These are phyloP conservation scores for Fraxinus sp. DNA, from an alignment of 305 asterid genomes.

Conservation along the genomic window DNA sequence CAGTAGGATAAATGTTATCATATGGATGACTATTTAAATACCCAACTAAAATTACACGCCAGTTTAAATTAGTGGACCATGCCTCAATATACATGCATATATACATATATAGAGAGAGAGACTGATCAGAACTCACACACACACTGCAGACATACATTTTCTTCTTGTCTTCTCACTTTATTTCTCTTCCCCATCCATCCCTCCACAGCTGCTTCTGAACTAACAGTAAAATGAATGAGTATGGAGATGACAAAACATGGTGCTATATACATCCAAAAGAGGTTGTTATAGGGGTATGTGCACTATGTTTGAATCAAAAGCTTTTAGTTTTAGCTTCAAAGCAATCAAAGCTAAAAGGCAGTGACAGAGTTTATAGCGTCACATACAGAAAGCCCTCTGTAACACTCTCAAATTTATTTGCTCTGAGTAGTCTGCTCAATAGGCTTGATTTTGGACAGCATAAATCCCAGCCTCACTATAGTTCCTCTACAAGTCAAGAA, in stretches of 20 bases:
- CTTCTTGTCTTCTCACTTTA: not conserved
- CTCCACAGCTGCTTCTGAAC: not conserved
- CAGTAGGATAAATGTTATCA: not conserved
- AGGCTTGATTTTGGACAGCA: constrained; percentile 48
- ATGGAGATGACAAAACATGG: constrained; percentile 33
- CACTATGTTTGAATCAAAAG: constrained; percentile 71
- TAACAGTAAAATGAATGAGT: constrained; percentile 28
- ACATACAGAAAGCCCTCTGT: constrained; percentile 20
- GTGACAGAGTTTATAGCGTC: not conserved
- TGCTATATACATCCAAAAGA: constrained; percentile 66
- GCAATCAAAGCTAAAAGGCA: constrained; percentile 22
- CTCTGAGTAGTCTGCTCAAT: constrained; percentile 55
- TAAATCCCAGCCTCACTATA: constrained; percentile 31
- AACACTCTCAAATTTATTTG: constrained; percentile 58
- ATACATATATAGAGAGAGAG: not conserved
- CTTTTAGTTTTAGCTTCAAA: constrained; percentile 60
- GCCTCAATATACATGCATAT: not conserved
- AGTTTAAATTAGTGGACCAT: not conserved
- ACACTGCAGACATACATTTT: not conserved
- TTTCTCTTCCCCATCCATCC: not conserved
- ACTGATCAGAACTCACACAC: not conserved
- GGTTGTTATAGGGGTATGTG: constrained; percentile 66
- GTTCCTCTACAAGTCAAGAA: constrained; percentile 58
- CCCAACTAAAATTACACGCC: not conserved
- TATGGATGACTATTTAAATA: not conserved